Conservation (phyloP, 148 eudicot genomes). For the Camellia granthamiana region DNA sequence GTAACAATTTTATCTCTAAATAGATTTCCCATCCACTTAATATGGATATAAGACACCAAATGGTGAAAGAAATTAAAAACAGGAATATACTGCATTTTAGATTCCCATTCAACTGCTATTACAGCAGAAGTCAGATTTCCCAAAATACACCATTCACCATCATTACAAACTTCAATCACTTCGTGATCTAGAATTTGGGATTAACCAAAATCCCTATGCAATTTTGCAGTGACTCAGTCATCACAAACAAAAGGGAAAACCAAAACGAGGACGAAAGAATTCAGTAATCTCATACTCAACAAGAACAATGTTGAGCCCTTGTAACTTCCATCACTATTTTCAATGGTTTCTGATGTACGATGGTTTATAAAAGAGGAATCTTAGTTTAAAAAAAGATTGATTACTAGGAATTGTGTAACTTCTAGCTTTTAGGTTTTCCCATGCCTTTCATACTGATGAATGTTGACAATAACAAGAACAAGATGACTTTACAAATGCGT, state of each 20-base stretch:
- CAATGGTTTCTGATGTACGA: background rate
- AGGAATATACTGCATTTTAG: too few relatives aligned
- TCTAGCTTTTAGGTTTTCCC: background rate
- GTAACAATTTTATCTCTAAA: too few relatives aligned
- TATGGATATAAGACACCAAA: too few relatives aligned
- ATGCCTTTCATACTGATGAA: background rate
- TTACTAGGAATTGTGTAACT: background rate
- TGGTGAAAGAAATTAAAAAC: too few relatives aligned
- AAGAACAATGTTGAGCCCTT: background rate
- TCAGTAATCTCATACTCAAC: background rate
- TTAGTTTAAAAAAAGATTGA: background rate
- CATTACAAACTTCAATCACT: too few relatives aligned
- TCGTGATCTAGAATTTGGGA: too few relatives aligned
- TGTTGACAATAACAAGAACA: constrained; percentile 1
- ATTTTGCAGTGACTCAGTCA: too few relatives aligned
- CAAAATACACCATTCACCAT: background rate
- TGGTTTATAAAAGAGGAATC: constrained; percentile 6
- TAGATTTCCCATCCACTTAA: too few relatives aligned
- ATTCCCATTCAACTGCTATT: too few relatives aligned
- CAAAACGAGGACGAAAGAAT: background rate
- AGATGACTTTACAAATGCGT: background rate
- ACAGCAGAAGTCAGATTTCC: background rate
- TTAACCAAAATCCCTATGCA: too few relatives aligned
- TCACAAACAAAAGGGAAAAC: background rate
- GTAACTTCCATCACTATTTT: constrained; percentile 1